These are phyloP conservation scores for Ganoderma resinaceum DNA, from an alignment of 1,284 basidiomycete genomes.

Conservation along the genomic window DNA sequence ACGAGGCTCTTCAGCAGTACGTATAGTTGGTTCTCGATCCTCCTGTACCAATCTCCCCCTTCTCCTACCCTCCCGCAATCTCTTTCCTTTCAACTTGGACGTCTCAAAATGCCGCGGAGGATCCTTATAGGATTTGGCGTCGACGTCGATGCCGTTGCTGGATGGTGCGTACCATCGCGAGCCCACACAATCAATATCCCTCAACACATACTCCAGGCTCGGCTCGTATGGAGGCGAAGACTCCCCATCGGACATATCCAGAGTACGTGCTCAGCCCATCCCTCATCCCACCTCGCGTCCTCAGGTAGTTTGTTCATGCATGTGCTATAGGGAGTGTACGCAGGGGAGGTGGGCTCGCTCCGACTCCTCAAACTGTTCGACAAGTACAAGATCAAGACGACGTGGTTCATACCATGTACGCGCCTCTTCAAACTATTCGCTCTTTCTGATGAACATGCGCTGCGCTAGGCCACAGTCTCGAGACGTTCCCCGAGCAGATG, in stretches of 20 bases:
- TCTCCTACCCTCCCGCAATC: neutral
- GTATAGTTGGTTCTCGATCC: neutral
- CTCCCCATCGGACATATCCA: slow-evolving; percentile 69
- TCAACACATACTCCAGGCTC: slow-evolving; percentile 50
- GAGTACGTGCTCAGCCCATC: slow-evolving; percentile 43
- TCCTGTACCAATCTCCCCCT: neutral
- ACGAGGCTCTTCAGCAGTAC: neutral
- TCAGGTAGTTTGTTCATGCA: neutral
- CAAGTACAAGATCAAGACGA: slow-evolving; percentile 74
- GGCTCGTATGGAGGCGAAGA: slow-evolving; percentile 77
- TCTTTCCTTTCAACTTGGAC: neutral
- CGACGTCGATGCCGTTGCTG: slow-evolving; percentile 44
- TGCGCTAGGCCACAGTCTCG: slow-evolving; percentile 66
- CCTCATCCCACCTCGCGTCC: slow-evolving; percentile 2
- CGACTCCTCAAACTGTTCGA: slow-evolving; percentile 75
- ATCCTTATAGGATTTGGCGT: slow-evolving; percentile 44
- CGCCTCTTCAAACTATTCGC: neutral
- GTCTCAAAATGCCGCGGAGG: slow-evolving; percentile 37
- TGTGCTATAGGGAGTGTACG: slow-evolving; percentile 62
- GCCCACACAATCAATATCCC: neutral
- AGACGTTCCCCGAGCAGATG: slow-evolving; percentile 74
- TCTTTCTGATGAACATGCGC: neutral
- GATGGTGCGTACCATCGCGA: slow-evolving; percentile 33
- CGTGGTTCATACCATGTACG: slow-evolving; percentile 77
- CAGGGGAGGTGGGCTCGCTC: slow-evolving; percentile 76